Percentiles rank a stretch among this genome's conserved stretches.
Evolutionary conservation across 148 eudicot species (phyloP).

Genomic region (Chenopodium album): DNA sequence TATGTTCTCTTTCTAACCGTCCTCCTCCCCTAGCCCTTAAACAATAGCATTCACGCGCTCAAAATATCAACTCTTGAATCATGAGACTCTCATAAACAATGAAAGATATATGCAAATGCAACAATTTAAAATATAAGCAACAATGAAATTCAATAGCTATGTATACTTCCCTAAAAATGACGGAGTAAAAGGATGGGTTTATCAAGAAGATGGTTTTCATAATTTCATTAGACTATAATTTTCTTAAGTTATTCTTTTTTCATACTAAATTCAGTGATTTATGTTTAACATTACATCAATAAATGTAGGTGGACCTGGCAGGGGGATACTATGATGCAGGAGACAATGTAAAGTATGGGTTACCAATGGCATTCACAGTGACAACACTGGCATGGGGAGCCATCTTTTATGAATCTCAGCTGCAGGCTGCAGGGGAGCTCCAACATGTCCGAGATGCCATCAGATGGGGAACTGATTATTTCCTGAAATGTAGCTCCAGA

Average conservation of each 20-base stretch:
- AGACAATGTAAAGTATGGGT: conserved; percentile 84
- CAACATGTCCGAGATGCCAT: conserved; percentile 49
- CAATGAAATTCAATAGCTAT: no score
- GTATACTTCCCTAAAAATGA: no score
- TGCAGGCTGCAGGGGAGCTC: conserved; percentile 55
- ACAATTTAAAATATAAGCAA: no score
- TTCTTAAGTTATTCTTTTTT: neutral
- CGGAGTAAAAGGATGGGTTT: no score
- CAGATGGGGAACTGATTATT: conserved; percentile 85
- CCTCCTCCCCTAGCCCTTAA: neutral
- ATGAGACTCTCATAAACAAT: no score
- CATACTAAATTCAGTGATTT: neutral
- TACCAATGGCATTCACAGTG: conserved; percentile 88
- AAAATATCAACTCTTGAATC: no score
- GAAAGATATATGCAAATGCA: no score
- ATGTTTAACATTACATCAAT: neutral
- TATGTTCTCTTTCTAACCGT: neutral
- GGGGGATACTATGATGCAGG: conserved; percentile 99
- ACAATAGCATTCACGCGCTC: neutral
- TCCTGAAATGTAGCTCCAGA: conserved; percentile 56
- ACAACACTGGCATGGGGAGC: conserved; percentile 80
- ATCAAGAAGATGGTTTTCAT: no score
- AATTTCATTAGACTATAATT: no score
- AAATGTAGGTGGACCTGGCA: conserved; percentile 64
- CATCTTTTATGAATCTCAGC: conserved; percentile 44